Base-by-base conservation (phyloP, 441 rosid species). In the Breynia disticha region DNA sequence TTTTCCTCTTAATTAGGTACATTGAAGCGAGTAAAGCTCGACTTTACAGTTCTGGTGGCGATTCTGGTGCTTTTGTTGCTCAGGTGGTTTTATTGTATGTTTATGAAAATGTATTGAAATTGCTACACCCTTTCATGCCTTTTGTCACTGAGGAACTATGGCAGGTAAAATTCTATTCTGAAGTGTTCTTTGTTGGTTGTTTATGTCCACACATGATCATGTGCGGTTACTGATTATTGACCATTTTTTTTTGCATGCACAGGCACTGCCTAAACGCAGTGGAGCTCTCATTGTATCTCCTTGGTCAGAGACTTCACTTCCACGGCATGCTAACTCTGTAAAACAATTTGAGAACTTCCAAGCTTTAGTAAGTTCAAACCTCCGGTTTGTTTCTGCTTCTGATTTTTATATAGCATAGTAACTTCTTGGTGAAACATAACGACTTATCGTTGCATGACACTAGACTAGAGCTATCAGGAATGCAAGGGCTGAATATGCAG, bases 11-110 rank as follows among this genome's bases (percentile, higher is more conserved):
- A 52, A 35, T 46, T 64, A 91, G 98, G 98, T 91, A 87, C 57
- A 91, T 91, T 62, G 98, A 91, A 82, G 87, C 96, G 66, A 86
- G 98, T 65, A 91, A 91, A 75, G 82, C 95, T 66, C 87, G 90
- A 55, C 77, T 91, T 46, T 82, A 84, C 63, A 78, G 70, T 46
- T 67, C 86, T 55, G 84, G 83, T 66, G 75, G 61, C 47, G 63
- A 56, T 65, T 73, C 84, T 47, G 70, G 18, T 62, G 74, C 82
- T 67, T 66, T 71, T 52, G 66, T 70, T 63, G 82, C 95, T 32
- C 98, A 86, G 77, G 80, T 96, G 19, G 94, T 87, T 71, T 74
- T 87, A 38, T 68, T 91, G 50, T 86, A 91, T 69, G 89, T 86
- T 67, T 91, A 85, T 55, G 84, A 83, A 75, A 86, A 80, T 61